These are phyloP conservation scores for Bertia moriformis DNA, from an alignment of 2,329 filamentous ascomycete species.

Conservation along the genomic window DNA sequence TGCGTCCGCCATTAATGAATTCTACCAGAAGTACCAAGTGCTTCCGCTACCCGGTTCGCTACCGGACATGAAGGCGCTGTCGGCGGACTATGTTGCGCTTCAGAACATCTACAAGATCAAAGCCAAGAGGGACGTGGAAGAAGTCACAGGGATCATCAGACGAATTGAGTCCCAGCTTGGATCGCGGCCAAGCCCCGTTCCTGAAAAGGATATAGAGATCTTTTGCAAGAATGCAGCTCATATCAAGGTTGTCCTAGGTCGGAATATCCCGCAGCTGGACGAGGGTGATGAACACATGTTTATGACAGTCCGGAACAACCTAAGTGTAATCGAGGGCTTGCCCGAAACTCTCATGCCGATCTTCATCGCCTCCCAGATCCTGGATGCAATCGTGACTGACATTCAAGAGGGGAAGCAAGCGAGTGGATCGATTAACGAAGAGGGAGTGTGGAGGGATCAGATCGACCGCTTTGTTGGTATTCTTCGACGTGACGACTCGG, in stretches of 20 bases:
- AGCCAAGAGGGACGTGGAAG: slow-evolving; percentile 61
- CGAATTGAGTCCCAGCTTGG: slow-evolving; percentile 35
- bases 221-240: slow-evolving; percentile 95
- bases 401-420: slow-evolving; percentile 3
- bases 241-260: slow-evolving; percentile 57
- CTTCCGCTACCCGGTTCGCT: slow-evolving; percentile 76
- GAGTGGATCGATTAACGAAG: slow-evolving; percentile 15
- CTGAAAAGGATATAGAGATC: slow-evolving; percentile 70
- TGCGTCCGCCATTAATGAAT: slow-evolving; percentile 61
- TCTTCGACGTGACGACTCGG: slow-evolving; percentile 22
- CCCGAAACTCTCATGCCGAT: slow-evolving; percentile 5
- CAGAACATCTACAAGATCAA: slow-evolving; percentile 89
- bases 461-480: slow-evolving; percentile 50
- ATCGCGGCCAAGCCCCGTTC: slow-evolving; percentile 40
- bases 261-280: slow-evolving; percentile 28
- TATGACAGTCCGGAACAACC: slow-evolving; percentile 29
- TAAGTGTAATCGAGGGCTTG: too few relatives aligned
- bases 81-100: slow-evolving; percentile 72
- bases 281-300: slow-evolving; percentile 32
- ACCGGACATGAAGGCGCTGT: slow-evolving; percentile 96
- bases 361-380: slow-evolving; percentile 10
- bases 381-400: slow-evolving; percentile 3
- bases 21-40: slow-evolving; percentile 57
- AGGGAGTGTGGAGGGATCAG: slow-evolving; percentile 51
- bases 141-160: slow-evolving; percentile 42